These are phyloP conservation scores for Dryas alaskensis DNA, from an alignment of 306 rosid species.

Conservation along the genomic window DNA sequence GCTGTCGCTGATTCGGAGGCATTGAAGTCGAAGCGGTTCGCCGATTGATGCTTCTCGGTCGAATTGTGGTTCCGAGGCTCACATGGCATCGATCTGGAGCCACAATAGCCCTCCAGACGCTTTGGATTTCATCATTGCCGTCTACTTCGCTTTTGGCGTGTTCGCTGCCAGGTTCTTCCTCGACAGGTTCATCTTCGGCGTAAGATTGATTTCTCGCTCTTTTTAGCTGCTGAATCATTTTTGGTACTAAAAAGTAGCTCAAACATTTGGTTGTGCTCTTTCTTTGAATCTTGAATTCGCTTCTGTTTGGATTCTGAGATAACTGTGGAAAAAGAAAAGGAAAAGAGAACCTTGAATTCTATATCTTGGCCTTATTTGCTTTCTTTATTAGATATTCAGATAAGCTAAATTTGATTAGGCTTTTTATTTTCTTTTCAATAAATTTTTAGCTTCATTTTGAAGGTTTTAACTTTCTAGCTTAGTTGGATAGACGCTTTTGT, in stretches of 20 bases:
- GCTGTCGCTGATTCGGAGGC: constrained; percentile 14
- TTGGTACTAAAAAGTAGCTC: not conserved
- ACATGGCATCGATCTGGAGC: constrained; percentile 61
- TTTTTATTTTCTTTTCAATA: not conserved
- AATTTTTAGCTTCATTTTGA: not conserved
- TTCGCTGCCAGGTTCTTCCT: constrained; percentile 53
- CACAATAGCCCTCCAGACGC: constrained; percentile 34
- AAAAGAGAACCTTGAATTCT: not conserved
- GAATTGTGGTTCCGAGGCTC: constrained; percentile 21
- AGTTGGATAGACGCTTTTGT: not conserved
- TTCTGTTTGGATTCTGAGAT: constrained; percentile 6
- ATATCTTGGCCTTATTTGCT: not conserved
- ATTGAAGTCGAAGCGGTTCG: not conserved
- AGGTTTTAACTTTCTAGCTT: not conserved
- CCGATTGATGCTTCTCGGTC: constrained; percentile 31
- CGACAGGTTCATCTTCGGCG: constrained; percentile 71
- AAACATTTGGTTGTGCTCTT: not conserved
- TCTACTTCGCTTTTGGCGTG: constrained; percentile 59
- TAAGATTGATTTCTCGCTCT: constrained; percentile 38
- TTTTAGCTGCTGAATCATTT: too few relatives aligned
- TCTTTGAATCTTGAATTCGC: not conserved
- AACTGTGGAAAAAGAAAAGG: not conserved
- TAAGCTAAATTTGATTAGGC: not conserved
- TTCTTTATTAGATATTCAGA: not conserved
- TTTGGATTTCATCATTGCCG: constrained; percentile 57